Evolutionary conservation across 768 basidiomycete species (phyloP), one percentile per base, ranked within the genome.

Genomic region (Pleurotus tuber-regium): DNA sequence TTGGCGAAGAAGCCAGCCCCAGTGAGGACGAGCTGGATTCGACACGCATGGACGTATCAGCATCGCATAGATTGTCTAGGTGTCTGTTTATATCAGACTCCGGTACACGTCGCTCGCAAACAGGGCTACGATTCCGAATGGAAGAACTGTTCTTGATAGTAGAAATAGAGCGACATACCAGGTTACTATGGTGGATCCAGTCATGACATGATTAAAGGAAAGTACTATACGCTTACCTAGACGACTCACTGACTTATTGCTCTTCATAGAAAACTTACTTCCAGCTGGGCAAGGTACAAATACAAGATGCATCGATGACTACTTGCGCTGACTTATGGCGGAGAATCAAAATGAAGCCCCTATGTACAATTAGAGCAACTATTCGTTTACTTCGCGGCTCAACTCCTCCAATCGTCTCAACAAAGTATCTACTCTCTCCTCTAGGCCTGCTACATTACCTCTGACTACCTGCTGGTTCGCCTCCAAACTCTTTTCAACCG

Each of bases 401-500:
- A 77, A 56, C 18, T 73, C 73, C 24, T 79, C 76, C 50, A 82
- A 59, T 46, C 77, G 63, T 31, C 63, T 65, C 16, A 75, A 62
- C 43, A 80, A 52, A 16, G 46, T 54, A 26, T 75, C 72, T 23
- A 82, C 70, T 36, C 80, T 62, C 24, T 61, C 66, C 53, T 92
- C 88, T 2, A 97, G 72, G 14, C 84, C 83, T 2, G 71, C 66
- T 23, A 93, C 84, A 60, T 98, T 95, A 4, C 78, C 78, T 59
- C 82, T 82, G 10, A 92, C 83, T 11, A 86, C 80, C 3, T 61
- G 67, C 49, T 82, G 76, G 62, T 96, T 96, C 52, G 83, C 84
- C 46, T 80, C 75, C 40, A 98, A 61, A 59, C 91, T 95, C 44
- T 69, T 70, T 66, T 96, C 89, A 4, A 98, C 80, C 16, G 79